Evolutionary conservation across 2,329 filamentous ascomycete genomes (phyloP).

Genomic region (Emergomyces africanus): DNA sequence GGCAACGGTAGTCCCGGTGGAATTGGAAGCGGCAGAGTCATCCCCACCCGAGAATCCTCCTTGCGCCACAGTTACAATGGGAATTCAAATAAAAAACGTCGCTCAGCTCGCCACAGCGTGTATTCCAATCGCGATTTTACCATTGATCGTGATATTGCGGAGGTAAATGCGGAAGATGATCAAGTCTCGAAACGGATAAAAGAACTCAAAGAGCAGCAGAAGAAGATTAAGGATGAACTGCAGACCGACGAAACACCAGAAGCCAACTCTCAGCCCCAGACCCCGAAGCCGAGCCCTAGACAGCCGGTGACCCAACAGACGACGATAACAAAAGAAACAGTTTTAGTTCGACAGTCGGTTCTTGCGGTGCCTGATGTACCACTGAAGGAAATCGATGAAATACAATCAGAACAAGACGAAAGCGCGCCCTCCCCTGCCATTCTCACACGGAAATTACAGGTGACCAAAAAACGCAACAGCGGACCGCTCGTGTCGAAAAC

Average conservation of each 20-base stretch:
- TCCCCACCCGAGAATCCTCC: slow-evolving; percentile 57
- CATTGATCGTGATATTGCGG: slow-evolving; percentile 26
- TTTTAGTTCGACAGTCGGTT: background rate
- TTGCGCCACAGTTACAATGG: slow-evolving; percentile 44
- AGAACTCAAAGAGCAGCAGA: slow-evolving; percentile 45
- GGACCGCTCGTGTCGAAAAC: slow-evolving; percentile 18
- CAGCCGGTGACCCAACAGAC: slow-evolving; percentile 7
- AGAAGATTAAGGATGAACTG: slow-evolving; percentile 40
- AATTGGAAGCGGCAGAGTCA: slow-evolving; percentile 39
- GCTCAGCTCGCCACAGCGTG: slow-evolving; percentile 35
- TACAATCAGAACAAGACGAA: slow-evolving; percentile 36
- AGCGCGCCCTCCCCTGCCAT: slow-evolving; percentile 59
- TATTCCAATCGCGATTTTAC: slow-evolving; percentile 29
- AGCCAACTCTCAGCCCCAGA: slow-evolving; percentile 8
- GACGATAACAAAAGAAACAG: background rate
- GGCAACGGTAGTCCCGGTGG: slow-evolving; percentile 21
- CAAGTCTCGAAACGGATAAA: slow-evolving; percentile 46
- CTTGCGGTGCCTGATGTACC: background rate
- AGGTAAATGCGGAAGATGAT: slow-evolving; percentile 35
- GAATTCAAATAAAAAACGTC: slow-evolving; percentile 40
- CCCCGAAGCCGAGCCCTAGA: slow-evolving; percentile 14
- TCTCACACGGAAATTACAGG: slow-evolving; percentile 43
- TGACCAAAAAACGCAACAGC: slow-evolving; percentile 15
- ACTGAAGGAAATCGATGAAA: slow-evolving; percentile 19
- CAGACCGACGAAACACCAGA: slow-evolving; percentile 24